Evolutionary conservation across 2,329 filamentous ascomycete species (phyloP), one percentile per base, ranked within the genome.

Genomic region (Aotearoamyces nothofagi): DNA sequence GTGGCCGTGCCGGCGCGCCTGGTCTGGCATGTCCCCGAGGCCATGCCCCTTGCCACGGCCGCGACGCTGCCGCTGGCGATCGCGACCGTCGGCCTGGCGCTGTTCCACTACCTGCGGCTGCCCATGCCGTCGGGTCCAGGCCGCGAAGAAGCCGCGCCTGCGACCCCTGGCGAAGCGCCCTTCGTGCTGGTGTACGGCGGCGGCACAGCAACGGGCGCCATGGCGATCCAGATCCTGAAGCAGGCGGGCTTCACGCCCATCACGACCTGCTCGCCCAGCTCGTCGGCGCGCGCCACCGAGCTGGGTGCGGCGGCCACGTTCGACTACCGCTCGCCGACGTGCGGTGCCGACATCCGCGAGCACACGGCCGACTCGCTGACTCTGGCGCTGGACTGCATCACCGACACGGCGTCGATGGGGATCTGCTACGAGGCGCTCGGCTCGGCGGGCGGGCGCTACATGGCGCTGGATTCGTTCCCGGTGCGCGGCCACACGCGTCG

Each of bases 351-450:
- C 33, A 68, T 70, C 44, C 52, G 54, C 17, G 46, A 52, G 23
- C 50, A 50, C 29, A 61, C 60, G 7, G 46, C 56, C 3, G 53
- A 61, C 44, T 46, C 43, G 16, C 47, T 69, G 3, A 43, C 44
- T 9, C 44, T 59, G 15, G 61, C 49, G 4, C 55, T 65, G 20
- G 66, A 70, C 43, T 63, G 56, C 34, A 61, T 68, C 31, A 25
- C 54, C 1, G 41, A 50, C 5, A 30, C 48, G 0, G 36, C 42
- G 6, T 49, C 52, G 0, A 56, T 49, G 23, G 26, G 37, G 22
- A 34, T 54, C 15, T 60, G 58, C 46, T 56, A 56, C 38, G 39
- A 27, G 0, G 47, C 51, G 7, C 35, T 61, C 3, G 53, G 54
- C 1, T 39, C 46, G 1, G 43, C 50, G 0, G 57, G 56, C 9